phyloP scores from a whole-genome alignment of 2,329 filamentous ascomycete genomes.

The Penicillium sp. region DNA sequence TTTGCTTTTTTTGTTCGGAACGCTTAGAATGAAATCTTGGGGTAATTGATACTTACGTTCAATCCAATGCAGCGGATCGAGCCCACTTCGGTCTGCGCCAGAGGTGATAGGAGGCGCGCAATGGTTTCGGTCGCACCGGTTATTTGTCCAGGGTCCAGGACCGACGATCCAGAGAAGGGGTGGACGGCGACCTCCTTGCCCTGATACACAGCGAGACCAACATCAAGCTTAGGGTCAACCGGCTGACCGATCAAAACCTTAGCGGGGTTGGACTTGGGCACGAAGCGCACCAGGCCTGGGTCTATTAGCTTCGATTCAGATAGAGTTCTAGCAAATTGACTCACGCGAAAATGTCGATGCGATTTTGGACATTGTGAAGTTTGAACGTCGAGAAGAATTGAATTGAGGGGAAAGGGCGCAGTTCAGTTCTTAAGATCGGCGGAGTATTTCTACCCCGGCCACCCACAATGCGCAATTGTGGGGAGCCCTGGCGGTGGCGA shows the following conservation, averaged over 20 bases:
- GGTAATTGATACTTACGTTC: constrained; percentile 47
- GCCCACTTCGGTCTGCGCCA: constrained; percentile 55
- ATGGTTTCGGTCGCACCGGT: constrained; percentile 49
- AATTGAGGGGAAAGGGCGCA: constrained; percentile 1
- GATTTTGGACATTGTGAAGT: constrained; percentile 37
- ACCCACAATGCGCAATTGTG: constrained; percentile 22
- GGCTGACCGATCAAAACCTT: constrained; percentile 63
- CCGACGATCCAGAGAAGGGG: constrained; percentile 63
- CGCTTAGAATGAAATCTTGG: too few species aligned
- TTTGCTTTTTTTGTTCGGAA: too few species aligned
- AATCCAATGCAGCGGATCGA: constrained; percentile 64
- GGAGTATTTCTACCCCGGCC: constrained; percentile 33
- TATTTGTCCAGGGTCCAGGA: constrained; percentile 57
- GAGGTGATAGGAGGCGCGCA: constrained; percentile 55
- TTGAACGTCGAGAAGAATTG: background rate
- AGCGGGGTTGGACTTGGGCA: constrained; percentile 55
- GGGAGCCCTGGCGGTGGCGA: constrained; percentile 17
- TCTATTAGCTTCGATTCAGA: constrained; percentile 3
- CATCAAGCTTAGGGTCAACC: constrained; percentile 56
- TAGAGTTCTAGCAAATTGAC: background rate
- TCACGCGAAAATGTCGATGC: constrained; percentile 44
- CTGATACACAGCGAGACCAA: constrained; percentile 61
- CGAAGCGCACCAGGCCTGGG: constrained; percentile 64
- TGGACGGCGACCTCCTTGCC: constrained; percentile 61
- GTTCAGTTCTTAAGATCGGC: constrained; percentile 13